A percentile compares a stretch with the other conserved stretches of the same genome.
These are phyloP conservation scores for Furcasterigmium sp. DNA, from an alignment of 2,329 filamentous ascomycete species.

Conservation along the genomic window DNA sequence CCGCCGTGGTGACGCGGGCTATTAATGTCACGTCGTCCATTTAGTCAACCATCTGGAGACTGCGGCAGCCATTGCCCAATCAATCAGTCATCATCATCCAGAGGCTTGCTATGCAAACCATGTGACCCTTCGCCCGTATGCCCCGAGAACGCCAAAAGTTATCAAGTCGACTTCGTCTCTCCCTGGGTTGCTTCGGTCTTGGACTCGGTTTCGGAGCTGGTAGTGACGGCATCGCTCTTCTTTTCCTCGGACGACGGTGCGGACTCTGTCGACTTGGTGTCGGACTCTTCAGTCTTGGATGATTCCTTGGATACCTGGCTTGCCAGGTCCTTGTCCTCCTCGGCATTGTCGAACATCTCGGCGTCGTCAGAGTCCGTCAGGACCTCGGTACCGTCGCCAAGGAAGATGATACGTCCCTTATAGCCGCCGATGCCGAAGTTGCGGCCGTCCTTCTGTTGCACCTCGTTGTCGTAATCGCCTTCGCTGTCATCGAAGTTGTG, in stretches of 20 bases:
- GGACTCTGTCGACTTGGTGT: slow-evolving; percentile 12
- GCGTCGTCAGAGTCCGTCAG: slow-evolving; percentile 83
- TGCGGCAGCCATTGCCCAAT: not conserved
- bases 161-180: not conserved
- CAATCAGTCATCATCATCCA: not conserved
- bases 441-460: slow-evolving; percentile 56
- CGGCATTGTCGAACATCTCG: slow-evolving; percentile 85
- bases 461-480: slow-evolving; percentile 70
- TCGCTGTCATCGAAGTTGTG: slow-evolving; percentile 79
- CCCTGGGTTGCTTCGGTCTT: not conserved
- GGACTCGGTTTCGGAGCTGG: not conserved
- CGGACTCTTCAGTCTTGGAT: slow-evolving; percentile 11
- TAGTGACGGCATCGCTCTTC: not conserved
- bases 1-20: not conserved
- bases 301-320: slow-evolving; percentile 73
- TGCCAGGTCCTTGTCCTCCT: slow-evolving; percentile 80
- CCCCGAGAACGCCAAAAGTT: not conserved
- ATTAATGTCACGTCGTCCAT: not conserved
- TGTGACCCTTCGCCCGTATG: not conserved
- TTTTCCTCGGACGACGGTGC: not conserved
- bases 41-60: not conserved
- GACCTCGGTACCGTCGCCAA: slow-evolving; percentile 92
- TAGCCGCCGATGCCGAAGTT: slow-evolving; percentile 64
- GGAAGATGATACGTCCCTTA: slow-evolving; percentile 83
- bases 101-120: not conserved